A percentile compares a stretch with the other conserved stretches of the same genome.
Conservation (phyloP, 805 yeast genomes). For the Yueomyces sinensis region DNA sequence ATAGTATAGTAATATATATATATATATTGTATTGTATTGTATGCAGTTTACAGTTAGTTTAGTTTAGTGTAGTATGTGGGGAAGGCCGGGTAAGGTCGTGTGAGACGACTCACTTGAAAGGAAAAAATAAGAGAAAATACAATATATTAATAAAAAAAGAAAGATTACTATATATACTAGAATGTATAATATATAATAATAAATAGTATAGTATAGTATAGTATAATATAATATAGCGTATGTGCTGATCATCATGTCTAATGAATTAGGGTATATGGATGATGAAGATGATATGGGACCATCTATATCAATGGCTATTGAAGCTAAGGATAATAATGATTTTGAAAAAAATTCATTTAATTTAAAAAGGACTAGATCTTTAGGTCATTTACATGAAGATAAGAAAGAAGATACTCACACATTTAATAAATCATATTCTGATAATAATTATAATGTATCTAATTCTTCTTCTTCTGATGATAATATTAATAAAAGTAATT, state of each 20-base stretch:
- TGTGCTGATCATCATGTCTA: constrained; percentile 14
- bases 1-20: too few species aligned
- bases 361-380: constrained; percentile 67
- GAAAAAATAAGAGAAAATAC: too few species aligned
- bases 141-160: too few species aligned
- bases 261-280: constrained; percentile 13
- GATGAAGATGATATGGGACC: constrained; percentile 26
- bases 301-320: constrained; percentile 39
- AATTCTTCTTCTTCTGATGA: background rate
- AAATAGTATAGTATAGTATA: background rate
- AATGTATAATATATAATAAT: background rate
- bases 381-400: constrained; percentile 65
- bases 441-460: background rate
- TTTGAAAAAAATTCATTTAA: constrained; percentile 60
- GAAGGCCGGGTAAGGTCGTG: too few species aligned
- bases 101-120: too few species aligned
- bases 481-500: constrained; percentile 7
- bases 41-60: too few species aligned
- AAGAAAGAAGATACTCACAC: constrained; percentile 6
- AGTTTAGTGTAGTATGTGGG: too few species aligned
- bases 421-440: background rate
- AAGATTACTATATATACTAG: too few species aligned
- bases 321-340: constrained; percentile 57
- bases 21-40: too few species aligned
- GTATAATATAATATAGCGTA: background rate